phyloP scores from a whole-genome alignment of 108 stramenopile genomes.

The Nitzschia putrida region DNA sequence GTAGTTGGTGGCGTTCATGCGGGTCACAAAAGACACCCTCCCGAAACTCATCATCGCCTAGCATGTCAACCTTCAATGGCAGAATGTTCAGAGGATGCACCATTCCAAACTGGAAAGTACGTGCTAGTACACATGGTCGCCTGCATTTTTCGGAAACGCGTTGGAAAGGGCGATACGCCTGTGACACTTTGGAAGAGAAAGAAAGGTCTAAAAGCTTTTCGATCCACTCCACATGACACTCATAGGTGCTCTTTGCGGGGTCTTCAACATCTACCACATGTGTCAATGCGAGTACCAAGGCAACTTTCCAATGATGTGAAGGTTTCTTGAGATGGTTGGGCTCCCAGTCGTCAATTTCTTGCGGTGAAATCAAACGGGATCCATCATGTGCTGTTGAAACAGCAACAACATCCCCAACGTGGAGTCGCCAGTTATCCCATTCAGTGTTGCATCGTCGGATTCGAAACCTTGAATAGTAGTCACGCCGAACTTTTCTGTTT shows the following conservation, averaged over 20 bases:
- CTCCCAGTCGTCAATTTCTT: conserved; percentile 24
- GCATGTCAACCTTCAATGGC: conserved; percentile 24
- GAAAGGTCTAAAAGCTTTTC: conserved; percentile 28
- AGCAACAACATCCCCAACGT: conserved; percentile 39
- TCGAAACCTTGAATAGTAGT: conserved; percentile 8
- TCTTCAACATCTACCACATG: conserved; percentile 11
- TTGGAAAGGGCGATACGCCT: conserved; percentile 23
- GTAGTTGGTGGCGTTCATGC: conserved; percentile 13
- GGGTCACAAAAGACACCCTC: not conserved
- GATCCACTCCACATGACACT: conserved; percentile 31
- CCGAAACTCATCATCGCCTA: conserved; percentile 17
- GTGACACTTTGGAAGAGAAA: not conserved
- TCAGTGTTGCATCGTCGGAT: not conserved
- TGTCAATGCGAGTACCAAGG: conserved; percentile 25
- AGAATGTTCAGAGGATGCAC: conserved; percentile 15
- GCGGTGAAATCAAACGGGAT: not conserved
- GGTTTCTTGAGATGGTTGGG: conserved; percentile 30
- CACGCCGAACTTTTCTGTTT: not conserved
- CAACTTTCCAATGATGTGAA: conserved; percentile 39
- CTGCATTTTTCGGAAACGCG: conserved; percentile 3
- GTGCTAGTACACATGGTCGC: conserved; percentile 28
- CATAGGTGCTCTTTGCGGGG: not conserved
- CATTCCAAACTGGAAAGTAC: conserved; percentile 3
- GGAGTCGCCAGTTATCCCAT: conserved; percentile 25
- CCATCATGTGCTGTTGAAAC: conserved; percentile 9